phyloP scores from a whole-genome alignment of 306 rosid genomes.

The Trifolium dubium region DNA sequence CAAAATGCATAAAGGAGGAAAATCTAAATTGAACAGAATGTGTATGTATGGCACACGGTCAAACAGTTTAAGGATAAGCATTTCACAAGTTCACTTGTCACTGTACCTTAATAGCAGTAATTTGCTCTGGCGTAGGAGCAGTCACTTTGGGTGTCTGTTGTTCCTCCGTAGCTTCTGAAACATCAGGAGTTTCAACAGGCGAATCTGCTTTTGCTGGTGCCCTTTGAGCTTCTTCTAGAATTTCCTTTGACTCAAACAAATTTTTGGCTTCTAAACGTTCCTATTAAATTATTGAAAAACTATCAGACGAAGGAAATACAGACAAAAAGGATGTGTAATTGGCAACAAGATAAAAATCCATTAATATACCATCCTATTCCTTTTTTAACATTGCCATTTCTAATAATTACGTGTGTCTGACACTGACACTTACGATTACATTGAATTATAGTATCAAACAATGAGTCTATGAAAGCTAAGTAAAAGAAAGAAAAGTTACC shows the following conservation, averaged over 20 bases:
- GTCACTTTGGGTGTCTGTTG: conserved; percentile 58
- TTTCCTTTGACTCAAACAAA: conserved; percentile 73
- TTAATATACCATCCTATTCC: conserved; percentile 1
- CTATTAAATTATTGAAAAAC: conserved; percentile 49
- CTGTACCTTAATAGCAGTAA: conserved; percentile 87
- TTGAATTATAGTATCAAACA: not conserved
- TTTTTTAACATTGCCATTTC: not conserved
- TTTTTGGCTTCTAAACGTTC: conserved; percentile 86
- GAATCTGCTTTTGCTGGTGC: conserved; percentile 48
- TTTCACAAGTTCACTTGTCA: not conserved
- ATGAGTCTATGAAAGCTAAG: conserved; percentile 1
- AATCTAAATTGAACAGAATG: conserved; percentile 11
- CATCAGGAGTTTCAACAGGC: conserved; percentile 58
- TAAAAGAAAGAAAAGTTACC: conserved; percentile 47
- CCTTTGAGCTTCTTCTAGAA: conserved; percentile 71
- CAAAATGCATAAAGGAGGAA: not conserved
- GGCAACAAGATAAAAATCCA: not conserved
- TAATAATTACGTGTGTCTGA: not conserved
- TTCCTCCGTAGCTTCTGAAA: conserved; percentile 65
- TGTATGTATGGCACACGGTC: conserved; percentile 6
- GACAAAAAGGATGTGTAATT: not conserved
- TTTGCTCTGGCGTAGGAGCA: conserved; percentile 94
- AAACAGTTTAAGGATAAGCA: conserved; percentile 2
- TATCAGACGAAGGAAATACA: conserved; percentile 23
- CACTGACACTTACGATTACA: no score